Conservation (phyloP, 805 yeast species). For the Hanseniaspora mollemarum region DNA sequence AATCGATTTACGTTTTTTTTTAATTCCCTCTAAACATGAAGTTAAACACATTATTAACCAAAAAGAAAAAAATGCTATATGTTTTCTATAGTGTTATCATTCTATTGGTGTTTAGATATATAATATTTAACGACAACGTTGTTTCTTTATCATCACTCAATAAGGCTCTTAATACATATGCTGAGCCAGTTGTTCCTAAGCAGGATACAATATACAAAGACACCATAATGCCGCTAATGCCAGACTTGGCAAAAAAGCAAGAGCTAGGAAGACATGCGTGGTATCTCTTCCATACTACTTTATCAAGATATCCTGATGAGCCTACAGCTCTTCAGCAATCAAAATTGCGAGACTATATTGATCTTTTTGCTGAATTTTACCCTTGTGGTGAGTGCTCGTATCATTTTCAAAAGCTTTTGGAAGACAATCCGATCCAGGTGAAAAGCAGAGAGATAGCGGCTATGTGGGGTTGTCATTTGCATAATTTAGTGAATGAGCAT, state of each 20-base stretch:
- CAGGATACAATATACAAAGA: constrained; percentile 13
- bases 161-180: neutral
- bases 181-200: neutral
- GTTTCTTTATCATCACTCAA: too few species aligned
- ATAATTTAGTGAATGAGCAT: constrained; percentile 70
- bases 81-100: constrained; percentile 4
- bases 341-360: constrained; percentile 53
- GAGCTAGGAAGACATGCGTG: constrained; percentile 86
- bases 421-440: constrained; percentile 74
- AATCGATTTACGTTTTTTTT: too few species aligned
- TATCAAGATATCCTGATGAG: constrained; percentile 81
- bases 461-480: constrained; percentile 91
- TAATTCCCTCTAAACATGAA: neutral
- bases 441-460: constrained; percentile 69
- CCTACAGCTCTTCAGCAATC: constrained; percentile 55
- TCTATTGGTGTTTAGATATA: constrained; percentile 7
- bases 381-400: constrained; percentile 97
- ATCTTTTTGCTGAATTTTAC: constrained; percentile 77
- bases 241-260: constrained; percentile 54
- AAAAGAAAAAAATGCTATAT: constrained; percentile 6
- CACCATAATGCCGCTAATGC: constrained; percentile 84
- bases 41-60: neutral
- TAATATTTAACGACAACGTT: neutral
- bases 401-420: constrained; percentile 64
- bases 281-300: constrained; percentile 81